Conservation (phyloP, 768 basidiomycete genomes). For the Tylopilus subfusipes region DNA sequence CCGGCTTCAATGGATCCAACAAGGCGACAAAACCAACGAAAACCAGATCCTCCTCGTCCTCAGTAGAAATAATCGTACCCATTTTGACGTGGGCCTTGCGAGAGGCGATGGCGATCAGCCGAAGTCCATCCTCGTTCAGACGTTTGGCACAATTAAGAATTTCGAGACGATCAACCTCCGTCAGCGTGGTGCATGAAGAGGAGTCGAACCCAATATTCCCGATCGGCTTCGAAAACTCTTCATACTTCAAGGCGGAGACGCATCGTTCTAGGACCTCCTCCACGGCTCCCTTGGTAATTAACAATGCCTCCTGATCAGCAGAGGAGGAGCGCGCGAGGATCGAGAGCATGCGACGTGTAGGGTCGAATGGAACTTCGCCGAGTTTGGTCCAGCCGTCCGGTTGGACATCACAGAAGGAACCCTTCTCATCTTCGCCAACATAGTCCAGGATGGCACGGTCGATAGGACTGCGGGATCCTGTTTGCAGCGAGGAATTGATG, state of each 20-base stretch:
- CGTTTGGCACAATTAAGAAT: slow-evolving; percentile 27
- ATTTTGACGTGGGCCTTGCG: slow-evolving; percentile 19
- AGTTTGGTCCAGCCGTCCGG: slow-evolving; percentile 28
- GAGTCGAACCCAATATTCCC: slow-evolving; percentile 14
- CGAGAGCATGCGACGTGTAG: slow-evolving; percentile 35
- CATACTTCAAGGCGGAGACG: slow-evolving; percentile 15
- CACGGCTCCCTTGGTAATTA: slow-evolving; percentile 32
- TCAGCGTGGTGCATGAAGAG: slow-evolving; percentile 15
- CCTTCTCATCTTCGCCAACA: slow-evolving; percentile 14
- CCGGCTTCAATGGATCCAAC: slow-evolving; percentile 31
- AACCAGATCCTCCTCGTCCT: slow-evolving; percentile 29
- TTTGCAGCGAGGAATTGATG: slow-evolving; percentile 33
- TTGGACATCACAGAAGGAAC: slow-evolving; percentile 1
- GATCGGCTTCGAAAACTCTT: slow-evolving; percentile 15
- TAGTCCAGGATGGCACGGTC: slow-evolving; percentile 34
- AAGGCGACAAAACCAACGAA: slow-evolving; percentile 31
- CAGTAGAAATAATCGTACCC: slow-evolving; percentile 11
- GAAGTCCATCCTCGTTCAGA: slow-evolving; percentile 31
- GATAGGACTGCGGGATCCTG: slow-evolving; percentile 36
- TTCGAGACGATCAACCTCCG: slow-evolving; percentile 16
- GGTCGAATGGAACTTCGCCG: slow-evolving; percentile 36
- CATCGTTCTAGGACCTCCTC: slow-evolving; percentile 34
- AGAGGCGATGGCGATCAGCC: slow-evolving; percentile 30
- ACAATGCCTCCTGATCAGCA: slow-evolving; percentile 14
- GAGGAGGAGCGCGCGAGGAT: slow-evolving; percentile 30